Conservation (phyloP, 495 filamentous ascomycete genomes). For the Wilcoxina mikolae region DNA sequence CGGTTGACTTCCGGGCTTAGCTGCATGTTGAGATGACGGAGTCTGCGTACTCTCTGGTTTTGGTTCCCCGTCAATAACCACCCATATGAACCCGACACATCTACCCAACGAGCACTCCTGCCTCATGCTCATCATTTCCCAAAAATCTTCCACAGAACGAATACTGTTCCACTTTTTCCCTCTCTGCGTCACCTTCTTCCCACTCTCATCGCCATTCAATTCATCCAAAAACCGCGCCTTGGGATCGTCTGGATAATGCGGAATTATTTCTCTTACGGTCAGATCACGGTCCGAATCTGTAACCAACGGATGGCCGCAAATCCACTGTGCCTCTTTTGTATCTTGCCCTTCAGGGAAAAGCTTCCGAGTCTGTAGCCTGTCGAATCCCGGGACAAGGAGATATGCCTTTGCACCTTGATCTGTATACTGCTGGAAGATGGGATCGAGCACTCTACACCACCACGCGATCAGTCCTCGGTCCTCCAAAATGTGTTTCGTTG, state of each 20-base stretch:
- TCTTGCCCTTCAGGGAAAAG: constrained; percentile 43
- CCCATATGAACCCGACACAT: constrained; percentile 86
- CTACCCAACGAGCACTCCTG: constrained; percentile 90
- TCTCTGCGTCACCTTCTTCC: constrained; percentile 32
- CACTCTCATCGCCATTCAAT: constrained; percentile 51
- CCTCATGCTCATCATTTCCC: constrained; percentile 95
- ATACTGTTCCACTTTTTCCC: constrained; percentile 67
- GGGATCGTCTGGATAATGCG: constrained; percentile 86
- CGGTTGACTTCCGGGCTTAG: not conserved
- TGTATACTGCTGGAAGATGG: constrained; percentile 41
- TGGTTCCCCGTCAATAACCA: constrained; percentile 51
- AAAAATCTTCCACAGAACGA: constrained; percentile 73
- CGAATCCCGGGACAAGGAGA: constrained; percentile 73
- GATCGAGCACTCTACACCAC: constrained; percentile 84
- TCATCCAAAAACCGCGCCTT: constrained; percentile 85
- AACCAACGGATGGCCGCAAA: constrained; percentile 40
- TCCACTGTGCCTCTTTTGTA: constrained; percentile 34
- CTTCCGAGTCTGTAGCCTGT: constrained; percentile 52
- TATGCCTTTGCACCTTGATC: constrained; percentile 46
- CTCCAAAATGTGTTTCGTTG: constrained; percentile 79
- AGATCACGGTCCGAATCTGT: constrained; percentile 41
- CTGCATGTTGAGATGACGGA: not conserved
- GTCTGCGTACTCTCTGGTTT: constrained; percentile 14
- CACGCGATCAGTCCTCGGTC: constrained; percentile 79
- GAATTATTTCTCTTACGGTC: constrained; percentile 59